Conservation (phyloP, 2,329 filamentous ascomycete genomes). For the Paracoccidioides lutzii region DNA sequence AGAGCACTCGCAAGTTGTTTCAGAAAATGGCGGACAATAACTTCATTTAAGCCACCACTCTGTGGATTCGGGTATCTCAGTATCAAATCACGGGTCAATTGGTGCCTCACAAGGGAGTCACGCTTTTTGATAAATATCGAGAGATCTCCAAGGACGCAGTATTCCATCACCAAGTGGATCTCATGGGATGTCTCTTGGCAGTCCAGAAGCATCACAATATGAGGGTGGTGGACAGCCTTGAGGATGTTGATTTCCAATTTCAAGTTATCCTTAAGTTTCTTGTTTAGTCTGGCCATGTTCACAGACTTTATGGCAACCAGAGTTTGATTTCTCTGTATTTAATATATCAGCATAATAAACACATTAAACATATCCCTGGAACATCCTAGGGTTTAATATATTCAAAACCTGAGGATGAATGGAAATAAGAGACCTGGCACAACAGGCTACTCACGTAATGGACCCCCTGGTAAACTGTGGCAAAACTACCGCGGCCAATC, state of each 20-base stretch:
- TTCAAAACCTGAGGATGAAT: background rate
- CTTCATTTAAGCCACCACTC: slow-evolving; percentile 82
- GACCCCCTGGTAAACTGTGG: slow-evolving; percentile 78
- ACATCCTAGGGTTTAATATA: background rate
- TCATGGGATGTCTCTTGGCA: slow-evolving; percentile 76
- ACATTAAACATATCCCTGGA: background rate
- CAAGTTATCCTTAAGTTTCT: slow-evolving; percentile 92
- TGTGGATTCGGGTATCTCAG: slow-evolving; percentile 78
- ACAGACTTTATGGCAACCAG: slow-evolving; percentile 95
- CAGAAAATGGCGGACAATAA: slow-evolving; percentile 89
- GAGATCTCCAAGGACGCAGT: slow-evolving; percentile 87
- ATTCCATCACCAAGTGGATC: slow-evolving; percentile 98
- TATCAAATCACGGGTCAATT: slow-evolving; percentile 78
- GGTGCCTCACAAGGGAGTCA: slow-evolving; percentile 63
- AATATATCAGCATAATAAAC: background rate
- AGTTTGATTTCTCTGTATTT: slow-evolving; percentile 46
- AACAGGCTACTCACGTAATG: slow-evolving; percentile 54
- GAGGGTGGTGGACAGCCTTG: slow-evolving; percentile 83
- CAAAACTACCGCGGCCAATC: slow-evolving; percentile 96
- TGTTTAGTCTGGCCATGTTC: slow-evolving; percentile 77
- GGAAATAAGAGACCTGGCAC: no score
- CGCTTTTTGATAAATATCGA: slow-evolving; percentile 95
- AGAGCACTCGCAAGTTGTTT: slow-evolving; percentile 90
- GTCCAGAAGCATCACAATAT: slow-evolving; percentile 92
- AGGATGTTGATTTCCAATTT: slow-evolving; percentile 93